Evolutionary conservation across 208 protist genomes (phyloP), one percentile per base, ranked within the genome.

Genomic region (Leishmania guyanensis): DNA sequence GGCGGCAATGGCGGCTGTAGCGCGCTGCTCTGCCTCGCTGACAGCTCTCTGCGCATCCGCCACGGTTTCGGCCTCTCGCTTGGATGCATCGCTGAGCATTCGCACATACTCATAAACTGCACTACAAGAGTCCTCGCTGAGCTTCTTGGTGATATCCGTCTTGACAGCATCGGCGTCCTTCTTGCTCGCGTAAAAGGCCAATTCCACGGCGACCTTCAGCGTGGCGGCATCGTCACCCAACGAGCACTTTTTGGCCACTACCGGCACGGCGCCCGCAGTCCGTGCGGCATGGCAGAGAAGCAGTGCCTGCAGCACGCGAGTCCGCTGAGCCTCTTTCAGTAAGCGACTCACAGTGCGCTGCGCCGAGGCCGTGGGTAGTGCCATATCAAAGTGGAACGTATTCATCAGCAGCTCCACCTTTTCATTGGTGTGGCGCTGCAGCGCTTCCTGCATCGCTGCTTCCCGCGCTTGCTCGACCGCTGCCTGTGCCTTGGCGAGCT

Each of bases 181-280:
- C 70, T 70, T 54, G 58, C 22, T 79, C 8, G 84, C 65, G 77
- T 75, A 81, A 56, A 76, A 87, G 80, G 84, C 84, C 4, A 84
- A 71, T 58, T 79, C 76, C 22, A 87, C 80, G 10, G 50, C 43
- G 54, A 77, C 69, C 66, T 73, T n/a, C n/a, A 84, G 58, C 53
- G 54, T 62, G 2, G 79, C 43, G 1, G 65, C 64, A n/a, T 29
- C 46, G 20, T 69, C 76, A n/a, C 43, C 8, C 50, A 84, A 8
- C 12, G 50, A 58, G 60, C 76, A 85, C 20, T 46, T 51, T 73
- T 75, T 73, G 10, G 75, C 74, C 53, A 78, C 76, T 5, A 85
- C 68, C 26, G 81, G 85, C n/a, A 88, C 79, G 0, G 75, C 80
- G 1, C 78, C 80, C 8, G 69, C 72, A 14, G 66, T 65, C 36